Evolutionary conservation across 2,329 filamentous ascomycete species (phyloP), one percentile per base, ranked within the genome.

Genomic region (Xylaria sp.): DNA sequence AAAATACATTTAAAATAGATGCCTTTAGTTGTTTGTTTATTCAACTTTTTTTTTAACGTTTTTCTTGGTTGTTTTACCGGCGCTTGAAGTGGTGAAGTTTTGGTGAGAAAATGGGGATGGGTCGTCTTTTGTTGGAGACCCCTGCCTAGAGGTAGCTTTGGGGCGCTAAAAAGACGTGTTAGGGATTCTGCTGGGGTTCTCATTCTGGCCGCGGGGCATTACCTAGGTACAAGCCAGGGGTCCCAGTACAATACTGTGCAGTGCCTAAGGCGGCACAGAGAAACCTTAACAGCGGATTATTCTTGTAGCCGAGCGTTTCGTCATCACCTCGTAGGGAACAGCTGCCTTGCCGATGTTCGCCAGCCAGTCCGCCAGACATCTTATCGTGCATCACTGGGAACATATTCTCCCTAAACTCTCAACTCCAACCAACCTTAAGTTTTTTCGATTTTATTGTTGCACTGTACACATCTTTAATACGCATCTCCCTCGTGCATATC

Each of bases 231-330:
- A 39, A 55, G 48, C 48, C 51, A 39, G 34, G 18, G 20, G 5
- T 28, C 34, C 34, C 28, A 25, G 39, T 2, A n/a, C 28, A 25
- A 23, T 2, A n/a, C 41, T 15, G 41, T 44, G 41, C 15, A 44
- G 13, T 18, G 15, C 15, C 41, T n/a, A 18, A 46, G 18, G 41
- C 41, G 15, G 41, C 18, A 44, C 39, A 44, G 39, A 44, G 18
- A 10, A 37, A 37, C 7, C 25, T 12, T 9, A 54, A 2, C 25
- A 20, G 62, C 69, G 69, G 69, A 70, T 66, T 70, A 70, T 70
- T 66, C 57, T 67, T 37, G 41, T 23, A 63, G 51, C 67, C 70
- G 68, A 70, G 2, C 23, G 54, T 71, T 72, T 71, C 70, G 70
- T 72, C 70, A 72, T 72, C 61, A 65, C 18, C n/a, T 18, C 39